Conservation (phyloP, 2,329 filamentous ascomycete genomes). For the Ophiostoma quercus region DNA sequence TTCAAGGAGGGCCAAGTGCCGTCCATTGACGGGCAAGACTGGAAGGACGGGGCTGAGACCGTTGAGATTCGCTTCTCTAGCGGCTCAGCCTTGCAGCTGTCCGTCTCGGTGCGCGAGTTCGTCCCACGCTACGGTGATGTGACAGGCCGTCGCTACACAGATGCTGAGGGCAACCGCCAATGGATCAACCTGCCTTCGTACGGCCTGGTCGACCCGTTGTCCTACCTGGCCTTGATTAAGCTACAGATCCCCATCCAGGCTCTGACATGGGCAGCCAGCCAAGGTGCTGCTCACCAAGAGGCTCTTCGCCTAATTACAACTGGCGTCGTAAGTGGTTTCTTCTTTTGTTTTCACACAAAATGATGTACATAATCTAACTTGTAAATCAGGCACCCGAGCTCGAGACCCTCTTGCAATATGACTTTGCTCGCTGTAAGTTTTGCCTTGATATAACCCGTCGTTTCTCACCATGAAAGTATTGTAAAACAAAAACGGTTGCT, state of each 20-base stretch:
- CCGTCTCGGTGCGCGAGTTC: conserved; percentile 21
- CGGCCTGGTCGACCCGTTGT: conserved; percentile 19
- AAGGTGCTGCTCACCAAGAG: conserved; percentile 24
- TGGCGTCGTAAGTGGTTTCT: conserved; percentile 17
- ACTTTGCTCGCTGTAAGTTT: conserved; percentile 26
- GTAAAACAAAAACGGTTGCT: neutral
- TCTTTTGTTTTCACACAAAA: neutral
- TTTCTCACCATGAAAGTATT: neutral
- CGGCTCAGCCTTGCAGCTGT: conserved; percentile 17
- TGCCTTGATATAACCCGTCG: neutral
- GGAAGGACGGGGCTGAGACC: neutral
- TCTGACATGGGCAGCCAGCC: conserved; percentile 15
- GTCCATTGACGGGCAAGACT: conserved; percentile 19
- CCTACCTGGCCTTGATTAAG: conserved; percentile 17
- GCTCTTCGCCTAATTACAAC: conserved; percentile 23
- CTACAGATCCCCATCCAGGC: conserved; percentile 2
- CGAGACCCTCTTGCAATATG: conserved; percentile 23
- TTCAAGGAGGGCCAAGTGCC: conserved; percentile 23
- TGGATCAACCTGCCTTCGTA: conserved; percentile 26
- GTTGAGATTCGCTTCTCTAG: conserved; percentile 22
- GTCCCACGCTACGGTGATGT: conserved; percentile 23
- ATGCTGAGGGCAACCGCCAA: conserved; percentile 18
- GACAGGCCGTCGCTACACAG: conserved; percentile 25
- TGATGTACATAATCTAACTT: neutral
- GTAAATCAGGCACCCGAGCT: conserved; percentile 25